These are phyloP conservation scores for Chaetoceros muelleri DNA, from an alignment of 108 stramenopile species.

Conservation along the genomic window DNA sequence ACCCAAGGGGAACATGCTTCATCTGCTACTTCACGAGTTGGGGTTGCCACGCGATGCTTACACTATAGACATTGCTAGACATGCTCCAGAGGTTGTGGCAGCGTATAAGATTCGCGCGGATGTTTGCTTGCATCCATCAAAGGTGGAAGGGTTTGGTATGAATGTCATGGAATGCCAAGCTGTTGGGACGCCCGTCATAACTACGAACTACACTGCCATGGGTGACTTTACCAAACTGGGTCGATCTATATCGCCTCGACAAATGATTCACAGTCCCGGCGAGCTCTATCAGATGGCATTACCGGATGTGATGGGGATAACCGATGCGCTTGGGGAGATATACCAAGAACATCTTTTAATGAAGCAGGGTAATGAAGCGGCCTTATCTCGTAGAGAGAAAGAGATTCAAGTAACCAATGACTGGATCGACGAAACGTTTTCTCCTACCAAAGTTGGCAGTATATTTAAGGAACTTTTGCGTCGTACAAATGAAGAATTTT, in stretches of 20 bases:
- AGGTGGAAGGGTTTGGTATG: conserved; percentile 22
- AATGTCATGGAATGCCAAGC: conserved; percentile 18
- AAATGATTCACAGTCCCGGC: conserved; percentile 2
- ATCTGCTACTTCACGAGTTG: neutral
- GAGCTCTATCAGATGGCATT: conserved; percentile 5
- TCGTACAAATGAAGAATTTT: no score
- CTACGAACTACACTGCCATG: conserved; percentile 17
- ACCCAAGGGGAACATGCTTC: conserved; percentile 1
- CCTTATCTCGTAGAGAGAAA: neutral
- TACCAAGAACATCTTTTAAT: conserved; percentile 8
- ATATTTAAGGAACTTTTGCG: no score
- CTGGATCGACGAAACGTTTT: neutral
- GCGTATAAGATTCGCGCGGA: conserved; percentile 13
- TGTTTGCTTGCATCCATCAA: conserved; percentile 16
- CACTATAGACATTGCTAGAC: conserved; percentile 6
- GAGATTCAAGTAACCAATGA: neutral
- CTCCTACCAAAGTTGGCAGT: no score
- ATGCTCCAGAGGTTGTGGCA: conserved; percentile 7
- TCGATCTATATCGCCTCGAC: conserved; percentile 5
- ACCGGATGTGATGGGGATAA: conserved; percentile 13
- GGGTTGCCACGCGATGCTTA: conserved; percentile 7
- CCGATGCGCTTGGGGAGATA: conserved; percentile 5
- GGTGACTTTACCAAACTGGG: conserved; percentile 11
- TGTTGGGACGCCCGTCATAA: conserved; percentile 15
- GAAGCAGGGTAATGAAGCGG: neutral